Conservation (phyloP, 73 alveolate species). For the Durusdinium trenchii region DNA sequence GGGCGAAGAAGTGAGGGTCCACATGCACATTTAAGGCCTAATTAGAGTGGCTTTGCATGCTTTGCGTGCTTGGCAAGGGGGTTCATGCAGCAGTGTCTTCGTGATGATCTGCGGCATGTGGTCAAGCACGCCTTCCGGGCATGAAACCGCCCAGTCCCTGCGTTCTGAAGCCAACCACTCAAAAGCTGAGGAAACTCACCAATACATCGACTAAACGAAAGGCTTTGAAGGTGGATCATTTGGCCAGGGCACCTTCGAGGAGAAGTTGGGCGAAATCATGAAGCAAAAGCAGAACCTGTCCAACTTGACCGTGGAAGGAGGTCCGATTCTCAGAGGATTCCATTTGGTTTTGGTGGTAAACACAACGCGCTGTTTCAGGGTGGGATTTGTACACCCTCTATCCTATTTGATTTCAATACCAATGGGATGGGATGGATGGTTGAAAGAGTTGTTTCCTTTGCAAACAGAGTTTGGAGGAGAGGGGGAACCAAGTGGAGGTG, state of each 20-base stretch:
- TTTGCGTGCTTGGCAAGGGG: not conserved
- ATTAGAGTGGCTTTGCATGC: too few species aligned
- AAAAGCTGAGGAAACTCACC: not conserved
- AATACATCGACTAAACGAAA: too few species aligned
- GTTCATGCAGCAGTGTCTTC: not conserved
- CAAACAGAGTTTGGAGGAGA: not conserved
- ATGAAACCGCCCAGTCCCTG: not conserved
- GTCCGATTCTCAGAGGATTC: not conserved
- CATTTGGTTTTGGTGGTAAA: not conserved
- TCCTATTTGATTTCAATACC: not conserved
- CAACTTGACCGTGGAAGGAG: not conserved
- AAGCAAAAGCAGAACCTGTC: conserved; percentile 24
- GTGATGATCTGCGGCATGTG: not conserved
- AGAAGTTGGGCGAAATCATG: conserved; percentile 9
- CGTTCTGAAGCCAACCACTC: not conserved
- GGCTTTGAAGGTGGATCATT: too few species aligned
- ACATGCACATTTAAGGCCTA: too few species aligned
- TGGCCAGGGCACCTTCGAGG: conserved; percentile 53
- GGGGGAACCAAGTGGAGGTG: not conserved
- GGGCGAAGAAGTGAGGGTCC: not conserved
- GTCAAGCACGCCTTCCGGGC: not conserved
- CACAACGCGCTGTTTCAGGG: not conserved
- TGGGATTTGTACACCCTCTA: too few species aligned
- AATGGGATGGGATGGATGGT: not conserved
- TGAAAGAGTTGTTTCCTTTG: not conserved